These are phyloP conservation scores for Trichomonas tenax DNA, from an alignment of 208 protist species.

Conservation along the genomic window DNA sequence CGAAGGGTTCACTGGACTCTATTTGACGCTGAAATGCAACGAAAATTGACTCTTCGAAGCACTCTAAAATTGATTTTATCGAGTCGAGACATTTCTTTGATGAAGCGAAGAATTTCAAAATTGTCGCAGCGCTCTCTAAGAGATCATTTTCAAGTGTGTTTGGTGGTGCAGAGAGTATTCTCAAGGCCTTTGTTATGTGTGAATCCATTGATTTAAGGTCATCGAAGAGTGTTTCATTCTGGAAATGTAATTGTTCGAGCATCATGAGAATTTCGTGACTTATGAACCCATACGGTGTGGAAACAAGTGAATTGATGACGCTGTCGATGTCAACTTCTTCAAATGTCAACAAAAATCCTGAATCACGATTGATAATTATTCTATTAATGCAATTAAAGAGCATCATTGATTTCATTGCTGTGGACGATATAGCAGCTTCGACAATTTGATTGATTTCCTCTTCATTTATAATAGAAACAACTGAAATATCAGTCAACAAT, in stretches of 20 bases:
- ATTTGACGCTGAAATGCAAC: not conserved
- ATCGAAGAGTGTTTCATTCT: not conserved
- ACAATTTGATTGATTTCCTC: not conserved
- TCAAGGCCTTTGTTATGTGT: not conserved
- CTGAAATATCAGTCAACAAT: not conserved
- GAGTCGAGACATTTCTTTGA: not conserved
- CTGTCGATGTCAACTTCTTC: not conserved
- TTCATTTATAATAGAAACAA: not conserved
- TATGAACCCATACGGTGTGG: not conserved
- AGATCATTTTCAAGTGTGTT: not conserved
- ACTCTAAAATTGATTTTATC: not conserved
- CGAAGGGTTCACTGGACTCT: not conserved
- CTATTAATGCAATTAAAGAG: not conserved
- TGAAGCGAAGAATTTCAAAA: not conserved
- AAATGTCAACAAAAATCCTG: not conserved
- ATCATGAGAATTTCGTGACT: not conserved
- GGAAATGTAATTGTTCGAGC: not conserved
- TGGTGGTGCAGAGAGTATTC: not conserved
- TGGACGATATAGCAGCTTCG: not conserved
- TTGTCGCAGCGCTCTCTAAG: not conserved
- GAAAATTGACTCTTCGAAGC: not conserved
- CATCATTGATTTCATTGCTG: not conserved
- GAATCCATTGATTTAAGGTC: not conserved
- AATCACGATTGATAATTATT: not conserved
- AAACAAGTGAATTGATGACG: not conserved